Percentiles rank a stretch among this genome's conserved stretches.
Conservation (phyloP, 192 early-diverging fungal species). For the Umbelopsis isabellina region DNA sequence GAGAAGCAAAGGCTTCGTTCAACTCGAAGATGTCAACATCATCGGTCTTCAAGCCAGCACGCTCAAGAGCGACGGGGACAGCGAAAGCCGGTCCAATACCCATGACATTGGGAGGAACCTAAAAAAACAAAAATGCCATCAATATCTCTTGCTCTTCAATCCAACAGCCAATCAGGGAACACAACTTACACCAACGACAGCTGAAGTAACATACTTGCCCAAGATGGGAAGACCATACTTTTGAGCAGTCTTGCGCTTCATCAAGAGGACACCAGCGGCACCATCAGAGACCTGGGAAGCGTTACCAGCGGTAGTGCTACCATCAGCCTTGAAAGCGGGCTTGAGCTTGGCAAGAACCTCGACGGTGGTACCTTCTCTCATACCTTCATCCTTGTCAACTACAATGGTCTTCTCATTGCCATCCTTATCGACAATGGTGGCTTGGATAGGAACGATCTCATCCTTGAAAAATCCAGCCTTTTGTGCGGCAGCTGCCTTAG, state of each 20-base stretch:
- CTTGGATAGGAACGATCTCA: constrained; percentile 88
- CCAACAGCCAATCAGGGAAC: background rate
- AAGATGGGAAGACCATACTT: constrained; percentile 83
- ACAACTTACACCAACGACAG: constrained; percentile 74
- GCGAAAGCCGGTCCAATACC: constrained; percentile 95
- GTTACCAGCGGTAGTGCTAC: constrained; percentile 92
- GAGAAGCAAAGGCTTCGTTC: constrained; percentile 99
- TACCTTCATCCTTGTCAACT: constrained; percentile 89
- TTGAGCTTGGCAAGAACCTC: constrained; percentile 82
- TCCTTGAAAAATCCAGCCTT: constrained; percentile 88
- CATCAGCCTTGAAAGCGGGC: constrained; percentile 86
- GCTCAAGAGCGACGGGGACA: constrained; percentile 85
- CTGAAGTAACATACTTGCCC: constrained; percentile 87
- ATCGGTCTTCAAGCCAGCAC: constrained; percentile 71
- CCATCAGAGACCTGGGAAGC: constrained; percentile 98
- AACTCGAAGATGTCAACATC: constrained; percentile 92
- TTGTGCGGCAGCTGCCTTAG: constrained; percentile 83
- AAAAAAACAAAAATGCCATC: background rate
- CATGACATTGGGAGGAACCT: constrained; percentile 89
- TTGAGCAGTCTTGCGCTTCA: constrained; percentile 90
- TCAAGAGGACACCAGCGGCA: constrained; percentile 93
- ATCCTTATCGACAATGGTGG: constrained; percentile 75
- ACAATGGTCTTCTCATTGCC: constrained; percentile 74
- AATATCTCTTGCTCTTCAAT: background rate
- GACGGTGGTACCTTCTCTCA: constrained; percentile 80